A percentile compares a stretch with the other conserved stretches of the same genome.
phyloP scores from a whole-genome alignment of 73 alveolate genomes.

The Paramecium sonneborni region DNA sequence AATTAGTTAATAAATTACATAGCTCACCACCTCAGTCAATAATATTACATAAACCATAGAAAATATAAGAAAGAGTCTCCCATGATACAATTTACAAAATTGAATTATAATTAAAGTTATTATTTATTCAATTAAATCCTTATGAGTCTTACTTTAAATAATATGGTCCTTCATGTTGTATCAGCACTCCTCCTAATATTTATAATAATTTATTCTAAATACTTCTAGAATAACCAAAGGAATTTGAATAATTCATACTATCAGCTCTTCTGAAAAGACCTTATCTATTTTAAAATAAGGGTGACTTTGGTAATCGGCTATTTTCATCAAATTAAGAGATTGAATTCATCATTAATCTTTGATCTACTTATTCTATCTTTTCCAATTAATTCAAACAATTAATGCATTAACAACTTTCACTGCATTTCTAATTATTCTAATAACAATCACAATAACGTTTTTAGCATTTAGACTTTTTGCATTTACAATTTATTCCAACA shows the following conservation, averaged over 20 bases:
- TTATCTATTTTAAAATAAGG: neutral
- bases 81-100: neutral
- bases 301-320: neutral
- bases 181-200: neutral
- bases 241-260: neutral
- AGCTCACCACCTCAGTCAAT: constrained; percentile 26
- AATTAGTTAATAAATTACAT: neutral
- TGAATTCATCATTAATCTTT: neutral
- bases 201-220: neutral
- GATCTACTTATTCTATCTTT: neutral
- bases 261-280: neutral
- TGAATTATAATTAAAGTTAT: neutral
- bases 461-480: neutral
- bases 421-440: neutral
- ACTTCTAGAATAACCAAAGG: neutral
- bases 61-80: neutral
- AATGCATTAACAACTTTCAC: neutral
- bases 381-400: neutral
- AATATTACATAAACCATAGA: neutral
- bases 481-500: neutral
- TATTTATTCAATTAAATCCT: neutral
- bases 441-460: neutral
- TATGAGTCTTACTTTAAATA: neutral
- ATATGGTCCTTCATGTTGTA: neutral
- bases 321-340: neutral